phyloP scores from a whole-genome alignment of 106 monocot species.

The Acanthochlamys bracteata region DNA sequence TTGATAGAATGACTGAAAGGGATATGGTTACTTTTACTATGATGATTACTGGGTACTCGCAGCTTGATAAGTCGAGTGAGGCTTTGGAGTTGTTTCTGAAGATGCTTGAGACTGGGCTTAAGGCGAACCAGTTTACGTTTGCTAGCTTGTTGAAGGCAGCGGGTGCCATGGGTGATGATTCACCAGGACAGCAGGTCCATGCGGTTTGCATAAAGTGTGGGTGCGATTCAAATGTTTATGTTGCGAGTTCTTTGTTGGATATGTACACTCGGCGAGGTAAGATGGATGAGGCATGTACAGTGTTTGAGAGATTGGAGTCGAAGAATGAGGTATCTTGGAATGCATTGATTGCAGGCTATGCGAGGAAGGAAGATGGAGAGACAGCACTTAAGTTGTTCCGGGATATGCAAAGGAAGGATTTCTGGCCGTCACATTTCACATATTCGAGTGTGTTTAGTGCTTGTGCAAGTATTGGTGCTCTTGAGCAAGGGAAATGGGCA shows the following conservation, averaged over 20 bases:
- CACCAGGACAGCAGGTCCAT: conserved; percentile 13
- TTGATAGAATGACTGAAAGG: conserved; percentile 23
- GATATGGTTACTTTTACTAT: conserved; percentile 22
- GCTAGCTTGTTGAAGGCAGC: conserved; percentile 22
- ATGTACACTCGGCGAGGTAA: conserved; percentile 23
- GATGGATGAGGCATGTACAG: conserved; percentile 17
- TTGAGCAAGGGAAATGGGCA: conserved; percentile 43
- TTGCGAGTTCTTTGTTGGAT: conserved; percentile 27
- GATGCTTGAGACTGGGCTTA: conserved; percentile 12
- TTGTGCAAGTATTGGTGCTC: conserved; percentile 25
- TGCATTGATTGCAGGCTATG: conserved; percentile 37
- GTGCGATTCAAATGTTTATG: conserved; percentile 18
- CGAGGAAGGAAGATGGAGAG: conserved; percentile 30
- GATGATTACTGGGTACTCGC: conserved; percentile 23
- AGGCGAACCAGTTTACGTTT: conserved; percentile 23
- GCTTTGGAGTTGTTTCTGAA: conserved; percentile 14
- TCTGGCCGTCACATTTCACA: conserved; percentile 26
- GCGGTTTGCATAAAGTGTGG: conserved; percentile 14
- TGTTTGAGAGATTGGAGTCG: conserved; percentile 33
- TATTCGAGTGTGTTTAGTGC: conserved; percentile 41
- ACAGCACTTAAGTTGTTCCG: conserved; percentile 39
- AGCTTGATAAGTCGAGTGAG: conserved; percentile 14
- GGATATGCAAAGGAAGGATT: conserved; percentile 20
- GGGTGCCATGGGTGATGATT: conserved; percentile 3
- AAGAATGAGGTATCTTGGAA: conserved; percentile 51